phyloP scores from a whole-genome alignment of 2,329 filamentous ascomycete species.

The Fusarium sp. region DNA sequence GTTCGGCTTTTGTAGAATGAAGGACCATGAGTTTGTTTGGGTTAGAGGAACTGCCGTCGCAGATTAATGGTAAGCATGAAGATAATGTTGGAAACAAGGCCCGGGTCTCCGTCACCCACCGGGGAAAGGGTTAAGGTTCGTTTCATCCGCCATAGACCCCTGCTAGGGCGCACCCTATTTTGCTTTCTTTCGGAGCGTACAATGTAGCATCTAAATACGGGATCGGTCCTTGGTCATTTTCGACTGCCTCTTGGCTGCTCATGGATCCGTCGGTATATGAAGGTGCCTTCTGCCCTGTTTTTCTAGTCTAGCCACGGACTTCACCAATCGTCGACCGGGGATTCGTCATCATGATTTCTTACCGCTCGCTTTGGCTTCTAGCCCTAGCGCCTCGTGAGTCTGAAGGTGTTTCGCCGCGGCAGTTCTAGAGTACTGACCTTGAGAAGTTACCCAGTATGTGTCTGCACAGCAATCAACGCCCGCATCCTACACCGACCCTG shows the following conservation, averaged over 20 bases:
- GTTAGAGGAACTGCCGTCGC: neutral
- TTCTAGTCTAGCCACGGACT: neutral
- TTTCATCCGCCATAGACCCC: neutral
- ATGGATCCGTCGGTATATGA: neutral
- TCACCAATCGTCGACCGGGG: neutral
- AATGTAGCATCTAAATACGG: neutral
- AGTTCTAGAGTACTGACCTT: neutral
- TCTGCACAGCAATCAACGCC: slow-evolving; percentile 7
- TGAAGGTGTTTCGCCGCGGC: neutral
- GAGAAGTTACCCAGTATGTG: neutral
- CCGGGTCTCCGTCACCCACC: neutral
- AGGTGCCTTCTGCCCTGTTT: neutral
- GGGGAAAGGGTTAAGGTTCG: neutral
- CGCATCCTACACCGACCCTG: neutral
- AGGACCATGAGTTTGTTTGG: neutral
- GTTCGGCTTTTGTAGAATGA: neutral
- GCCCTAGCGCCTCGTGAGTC: neutral
- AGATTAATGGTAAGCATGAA: neutral
- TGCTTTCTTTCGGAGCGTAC: neutral
- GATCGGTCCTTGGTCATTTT: neutral
- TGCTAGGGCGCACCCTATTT: neutral
- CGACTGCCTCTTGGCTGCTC: neutral
- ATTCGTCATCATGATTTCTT: neutral
- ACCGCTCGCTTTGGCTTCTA: neutral
- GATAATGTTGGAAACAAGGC: neutral